Evolutionary conservation across 257 asterid species (phyloP).

Genomic region (Nicotiana knightiana): DNA sequence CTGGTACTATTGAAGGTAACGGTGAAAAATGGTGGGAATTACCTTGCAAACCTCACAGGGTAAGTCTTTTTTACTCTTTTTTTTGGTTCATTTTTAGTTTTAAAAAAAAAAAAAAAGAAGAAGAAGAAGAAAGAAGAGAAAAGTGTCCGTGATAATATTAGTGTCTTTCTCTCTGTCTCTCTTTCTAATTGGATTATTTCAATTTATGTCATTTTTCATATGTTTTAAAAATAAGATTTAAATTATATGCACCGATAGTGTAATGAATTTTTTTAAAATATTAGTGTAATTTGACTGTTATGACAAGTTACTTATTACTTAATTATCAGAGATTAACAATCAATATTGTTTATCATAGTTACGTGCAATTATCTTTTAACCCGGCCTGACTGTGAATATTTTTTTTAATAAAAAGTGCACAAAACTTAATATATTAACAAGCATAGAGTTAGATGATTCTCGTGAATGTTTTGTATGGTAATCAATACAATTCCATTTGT

Average conservation of each 20-base stretch:
- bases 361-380: too few relatives aligned
- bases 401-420: not conserved
- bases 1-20: constrained; percentile 83
- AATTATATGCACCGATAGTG: too few relatives aligned
- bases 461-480: not conserved
- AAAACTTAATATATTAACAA: not conserved
- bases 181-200: not conserved
- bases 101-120: too few relatives aligned
- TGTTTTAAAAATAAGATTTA: not conserved
- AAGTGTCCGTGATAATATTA: not conserved
- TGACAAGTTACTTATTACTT: not conserved
- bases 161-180: not conserved
- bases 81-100: not conserved
- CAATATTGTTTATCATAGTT: too few relatives aligned
- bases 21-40: constrained; percentile 97
- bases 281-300: not conserved
- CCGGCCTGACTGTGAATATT: not conserved
- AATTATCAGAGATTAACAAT: too few relatives aligned
- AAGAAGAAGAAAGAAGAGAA: not conserved
- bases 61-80: not conserved
- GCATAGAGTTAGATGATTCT: not conserved
- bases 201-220: not conserved
- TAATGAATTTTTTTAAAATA: too few relatives aligned
- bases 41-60: constrained; percentile 98
- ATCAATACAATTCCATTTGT: not conserved